Percentiles rank a stretch among this genome's conserved stretches.
These are phyloP conservation scores for Scheffersomyces titani DNA, from an alignment of 1,139 yeast species.

Conservation along the genomic window DNA sequence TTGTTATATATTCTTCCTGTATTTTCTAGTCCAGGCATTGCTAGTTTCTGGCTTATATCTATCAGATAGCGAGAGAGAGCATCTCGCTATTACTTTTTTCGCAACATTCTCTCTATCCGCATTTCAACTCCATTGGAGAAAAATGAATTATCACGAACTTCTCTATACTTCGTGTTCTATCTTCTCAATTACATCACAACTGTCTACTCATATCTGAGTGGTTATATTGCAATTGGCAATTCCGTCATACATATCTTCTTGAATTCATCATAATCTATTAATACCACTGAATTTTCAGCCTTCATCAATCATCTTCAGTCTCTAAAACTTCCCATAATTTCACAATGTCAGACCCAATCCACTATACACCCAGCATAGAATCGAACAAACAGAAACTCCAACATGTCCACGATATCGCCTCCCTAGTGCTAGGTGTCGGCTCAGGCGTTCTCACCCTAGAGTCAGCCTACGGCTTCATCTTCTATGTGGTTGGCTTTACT, in stretches of 20 bases:
- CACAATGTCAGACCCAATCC: conserved; percentile 9
- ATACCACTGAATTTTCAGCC: neutral
- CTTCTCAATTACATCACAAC: neutral
- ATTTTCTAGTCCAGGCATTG: neutral
- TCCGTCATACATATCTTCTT: neutral
- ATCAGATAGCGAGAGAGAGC: neutral
- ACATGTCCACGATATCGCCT: conserved; percentile 62
- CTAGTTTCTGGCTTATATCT: neutral
- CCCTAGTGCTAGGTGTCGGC: conserved; percentile 66
- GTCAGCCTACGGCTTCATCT: conserved; percentile 59
- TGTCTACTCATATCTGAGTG: neutral
- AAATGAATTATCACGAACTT: neutral
- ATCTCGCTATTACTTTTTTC: neutral
- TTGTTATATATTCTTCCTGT: neutral
- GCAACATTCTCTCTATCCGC: neutral
- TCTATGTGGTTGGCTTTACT: conserved; percentile 54
- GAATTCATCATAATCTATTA: neutral
- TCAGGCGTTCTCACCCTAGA: conserved; percentile 76
- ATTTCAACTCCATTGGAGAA: neutral
- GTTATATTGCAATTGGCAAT: neutral
- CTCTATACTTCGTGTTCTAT: neutral
- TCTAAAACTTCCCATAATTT: neutral
- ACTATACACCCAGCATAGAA: conserved; percentile 23
- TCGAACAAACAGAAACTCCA: conserved; percentile 45
- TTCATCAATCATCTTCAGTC: neutral